Base-by-base conservation (phyloP, 495 filamentous ascomycete species). In the Trypethelium eluteriae region DNA sequence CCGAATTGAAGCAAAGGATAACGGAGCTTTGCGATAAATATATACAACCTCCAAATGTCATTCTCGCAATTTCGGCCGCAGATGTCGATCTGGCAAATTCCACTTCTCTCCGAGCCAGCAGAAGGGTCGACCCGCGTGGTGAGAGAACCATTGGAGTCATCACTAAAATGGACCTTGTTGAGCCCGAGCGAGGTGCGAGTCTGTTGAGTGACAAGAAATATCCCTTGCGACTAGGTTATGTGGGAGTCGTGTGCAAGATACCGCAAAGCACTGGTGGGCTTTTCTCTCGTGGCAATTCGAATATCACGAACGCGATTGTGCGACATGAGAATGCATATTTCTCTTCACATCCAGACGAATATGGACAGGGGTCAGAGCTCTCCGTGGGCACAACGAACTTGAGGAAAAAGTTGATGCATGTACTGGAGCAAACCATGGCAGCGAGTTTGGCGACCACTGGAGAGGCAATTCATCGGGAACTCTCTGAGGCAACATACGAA, bases 91-190 rank as follows among this genome's bases (percentile, higher is more conserved):
- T 99, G 36, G 94, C 94, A 3, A 99, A 99, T 74, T 98, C 94
- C 2, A 93, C 94, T 3, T 93, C 94, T 11, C 80, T 99, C 38
- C 83, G 93, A 66, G 92, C 94, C 36, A 96, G 92, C 73, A 84
- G 95, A 64, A 82, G 92, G 66, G 93, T 98, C 11, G 94, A 99
- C 73, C 95, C 95, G 3, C 81, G 95, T 63, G 94, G 94, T 36
- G 95, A 99, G 75, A 82, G 94, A 64, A 99, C 94, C 2, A 98
- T 99, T 73, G 94, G 94, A 46, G 94, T 99, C 34, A 89, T 99
- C 35, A 99, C 94, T 35, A 99, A 99, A 79, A 96, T 99, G 93
- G 94, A 99, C 74, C 84, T 99, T 32, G 92, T 99, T 25, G 92
- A 96, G 66, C 84, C 94, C 12, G 80, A 81, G 25, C 86, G 94